A percentile compares a stretch with the other conserved stretches of the same genome.
Conservation (phyloP, 2,329 filamentous ascomycete genomes). For the Xylariaceae sp. region DNA sequence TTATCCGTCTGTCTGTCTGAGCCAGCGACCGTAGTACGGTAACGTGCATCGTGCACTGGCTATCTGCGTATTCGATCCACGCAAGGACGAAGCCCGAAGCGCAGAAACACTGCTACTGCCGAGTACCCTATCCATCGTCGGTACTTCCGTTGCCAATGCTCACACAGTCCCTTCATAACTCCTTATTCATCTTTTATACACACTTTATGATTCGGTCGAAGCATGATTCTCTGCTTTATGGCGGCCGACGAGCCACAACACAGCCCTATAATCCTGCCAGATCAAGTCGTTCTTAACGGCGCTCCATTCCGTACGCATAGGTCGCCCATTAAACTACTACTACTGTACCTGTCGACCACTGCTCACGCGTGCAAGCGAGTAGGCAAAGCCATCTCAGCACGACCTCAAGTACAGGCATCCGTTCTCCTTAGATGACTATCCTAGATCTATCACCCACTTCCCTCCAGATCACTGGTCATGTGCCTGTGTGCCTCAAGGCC, state of each 20-base stretch:
- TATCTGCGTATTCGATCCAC: background rate
- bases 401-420: too few relatives aligned
- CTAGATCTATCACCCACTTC: background rate
- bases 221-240: background rate
- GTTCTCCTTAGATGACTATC: background rate
- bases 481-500: background rate
- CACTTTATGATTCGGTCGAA: background rate
- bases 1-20: background rate
- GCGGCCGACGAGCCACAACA: background rate
- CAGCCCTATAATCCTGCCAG: background rate
- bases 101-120: background rate
- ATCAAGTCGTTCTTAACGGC: background rate
- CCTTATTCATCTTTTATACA: background rate
- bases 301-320: background rate
- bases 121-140: background rate
- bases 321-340: background rate
- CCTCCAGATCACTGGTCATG: background rate
- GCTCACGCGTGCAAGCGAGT: background rate
- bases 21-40: background rate
- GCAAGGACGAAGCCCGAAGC: background rate
- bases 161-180: background rate
- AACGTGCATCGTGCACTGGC: background rate
- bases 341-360: too few relatives aligned
- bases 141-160: background rate
- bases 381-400: background rate